Percentiles rank a stretch among this genome's conserved stretches.
phyloP scores from a whole-genome alignment of 495 filamentous ascomycete species.

The Aspergillus nidulans region DNA sequence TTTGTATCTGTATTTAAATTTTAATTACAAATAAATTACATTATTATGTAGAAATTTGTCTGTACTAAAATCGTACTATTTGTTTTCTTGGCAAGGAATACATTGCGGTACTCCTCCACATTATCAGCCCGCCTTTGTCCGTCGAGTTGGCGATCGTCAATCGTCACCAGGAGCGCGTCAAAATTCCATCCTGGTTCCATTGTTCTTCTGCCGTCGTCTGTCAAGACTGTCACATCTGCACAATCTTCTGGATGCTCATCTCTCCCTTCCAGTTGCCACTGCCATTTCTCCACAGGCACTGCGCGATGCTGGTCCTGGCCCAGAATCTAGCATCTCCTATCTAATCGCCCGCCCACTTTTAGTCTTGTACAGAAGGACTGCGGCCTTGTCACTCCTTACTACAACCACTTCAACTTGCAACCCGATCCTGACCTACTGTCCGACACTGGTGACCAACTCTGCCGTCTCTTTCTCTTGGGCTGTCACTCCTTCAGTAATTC shows the following conservation, averaged over 20 bases:
- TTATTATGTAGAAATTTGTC: neutral
- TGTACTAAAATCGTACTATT: neutral
- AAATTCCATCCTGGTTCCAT: constrained; percentile 8
- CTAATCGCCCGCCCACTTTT: constrained; percentile 3
- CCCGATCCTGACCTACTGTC: constrained; percentile 9
- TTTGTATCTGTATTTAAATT: constrained; percentile 8
- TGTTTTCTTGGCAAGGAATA: neutral
- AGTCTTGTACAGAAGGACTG: neutral
- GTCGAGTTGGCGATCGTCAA: constrained; percentile 19
- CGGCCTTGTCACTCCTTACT: constrained; percentile 6
- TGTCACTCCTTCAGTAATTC: constrained; percentile 36
- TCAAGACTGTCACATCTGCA: neutral
- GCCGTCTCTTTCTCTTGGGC: constrained; percentile 21
- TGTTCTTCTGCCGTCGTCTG: constrained; percentile 5
- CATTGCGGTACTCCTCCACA: constrained; percentile 7
- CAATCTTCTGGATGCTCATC: neutral
- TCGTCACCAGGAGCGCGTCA: constrained; percentile 8
- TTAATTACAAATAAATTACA: neutral
- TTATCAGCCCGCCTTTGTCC: neutral
- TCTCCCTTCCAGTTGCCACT: neutral
- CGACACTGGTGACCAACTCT: constrained; percentile 11
- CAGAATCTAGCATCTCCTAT: constrained; percentile 11
- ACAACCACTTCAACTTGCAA: constrained; percentile 4
- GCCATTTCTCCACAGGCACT: neutral
- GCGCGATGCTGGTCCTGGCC: constrained; percentile 20